Base-by-base conservation (phyloP, 2,329 filamentous ascomycete genomes). In the Colletotrichum falcatum region DNA sequence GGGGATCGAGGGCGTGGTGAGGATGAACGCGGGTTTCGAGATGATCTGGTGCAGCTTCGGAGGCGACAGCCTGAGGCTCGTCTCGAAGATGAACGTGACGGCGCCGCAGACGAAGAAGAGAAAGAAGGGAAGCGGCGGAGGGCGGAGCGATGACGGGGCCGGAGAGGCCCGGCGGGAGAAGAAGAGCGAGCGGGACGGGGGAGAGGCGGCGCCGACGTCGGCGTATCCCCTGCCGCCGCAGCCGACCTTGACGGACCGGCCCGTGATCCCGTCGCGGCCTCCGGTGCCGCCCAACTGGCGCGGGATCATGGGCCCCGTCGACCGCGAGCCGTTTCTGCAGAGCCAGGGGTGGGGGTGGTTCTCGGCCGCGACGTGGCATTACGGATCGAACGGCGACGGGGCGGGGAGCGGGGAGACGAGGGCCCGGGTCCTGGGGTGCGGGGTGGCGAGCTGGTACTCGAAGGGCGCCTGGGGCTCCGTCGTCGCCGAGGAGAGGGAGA, bases 11-110 rank as follows among this genome's bases (percentile, higher is more conserved):
- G 85, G 83, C 2, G 77, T 86, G 44, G 81, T 87, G 51, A 79
- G 84, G 66, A 86, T 86, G 84, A 86, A 86, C 73, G 82, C 84
- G 16, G 84, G 83, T 5, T 86, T 86, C 68, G 84, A 86, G 76
- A 76, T 86, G 74, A 85, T 86, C n/a, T 85, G 84, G 84, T 86
- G 85, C 72, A 79, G 86, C 67, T 87, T 87, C 62, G 75, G 78
- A 30, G 83, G 82, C 65, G 80, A 80, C 12, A 83, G 81, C 23
- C 73, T 85, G 62, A 76, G 80, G 61, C 72, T 86, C 58, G 75
- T 86, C 28, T 82, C 79, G 53, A 80, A 81, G 66, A 70, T 85
- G 20, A 85, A 87, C 71, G 80, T 85, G 2, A 85, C 84, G 28
- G 83, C 81, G 20, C 85, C 84, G 30, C 75, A 82, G 44, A 73